These are phyloP conservation scores for Ustilago tritici DNA, from an alignment of 1,284 basidiomycete species.

Conservation along the genomic window DNA sequence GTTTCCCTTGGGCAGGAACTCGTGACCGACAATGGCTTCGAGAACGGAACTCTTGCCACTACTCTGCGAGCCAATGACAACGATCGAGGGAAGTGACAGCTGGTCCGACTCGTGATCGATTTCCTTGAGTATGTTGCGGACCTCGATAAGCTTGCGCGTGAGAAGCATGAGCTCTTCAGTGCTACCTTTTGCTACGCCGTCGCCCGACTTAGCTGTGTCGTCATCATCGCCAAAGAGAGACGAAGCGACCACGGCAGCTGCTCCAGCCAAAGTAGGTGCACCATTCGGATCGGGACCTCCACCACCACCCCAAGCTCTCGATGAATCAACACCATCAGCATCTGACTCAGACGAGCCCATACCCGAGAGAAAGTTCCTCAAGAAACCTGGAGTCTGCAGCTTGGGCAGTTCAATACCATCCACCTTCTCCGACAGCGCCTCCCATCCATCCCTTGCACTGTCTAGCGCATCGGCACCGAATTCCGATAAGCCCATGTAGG, in stretches of 20 bases:
- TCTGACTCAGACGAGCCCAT: slow-evolving; percentile 13
- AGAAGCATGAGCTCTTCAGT: slow-evolving; percentile 81
- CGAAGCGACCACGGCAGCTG: slow-evolving; percentile 53
- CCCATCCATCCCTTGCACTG: slow-evolving; percentile 43
- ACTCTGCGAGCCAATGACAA: slow-evolving; percentile 97
- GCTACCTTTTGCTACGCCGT: slow-evolving; percentile 19
- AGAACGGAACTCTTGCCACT: slow-evolving; percentile 97
- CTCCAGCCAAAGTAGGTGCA: slow-evolving; percentile 32
- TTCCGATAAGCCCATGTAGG: slow-evolving; percentile 52
- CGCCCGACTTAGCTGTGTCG: slow-evolving; percentile 1
- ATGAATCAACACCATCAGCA: slow-evolving; percentile 10
- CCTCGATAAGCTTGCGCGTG: slow-evolving; percentile 95
- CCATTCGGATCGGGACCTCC: slow-evolving; percentile 33
- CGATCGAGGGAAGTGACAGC: slow-evolving; percentile 93
- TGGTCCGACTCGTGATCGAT: slow-evolving; percentile 87
- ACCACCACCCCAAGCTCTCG: slow-evolving; percentile 13
- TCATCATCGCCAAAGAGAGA: slow-evolving; percentile 46
- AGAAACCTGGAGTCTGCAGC: slow-evolving; percentile 46
- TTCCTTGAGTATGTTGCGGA: slow-evolving; percentile 89
- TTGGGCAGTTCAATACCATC: slow-evolving; percentile 49
- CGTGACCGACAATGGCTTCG: slow-evolving; percentile 96
- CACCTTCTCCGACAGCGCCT: slow-evolving; percentile 41
- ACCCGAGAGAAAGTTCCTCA: slow-evolving; percentile 39
- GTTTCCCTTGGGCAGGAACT: slow-evolving; percentile 97
- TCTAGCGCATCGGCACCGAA: slow-evolving; percentile 52